Percentiles rank a stretch among this genome's conserved stretches.
Conservation (phyloP, 225 moss, liverwort and hornwort species). For the Anthoceros angustus region DNA sequence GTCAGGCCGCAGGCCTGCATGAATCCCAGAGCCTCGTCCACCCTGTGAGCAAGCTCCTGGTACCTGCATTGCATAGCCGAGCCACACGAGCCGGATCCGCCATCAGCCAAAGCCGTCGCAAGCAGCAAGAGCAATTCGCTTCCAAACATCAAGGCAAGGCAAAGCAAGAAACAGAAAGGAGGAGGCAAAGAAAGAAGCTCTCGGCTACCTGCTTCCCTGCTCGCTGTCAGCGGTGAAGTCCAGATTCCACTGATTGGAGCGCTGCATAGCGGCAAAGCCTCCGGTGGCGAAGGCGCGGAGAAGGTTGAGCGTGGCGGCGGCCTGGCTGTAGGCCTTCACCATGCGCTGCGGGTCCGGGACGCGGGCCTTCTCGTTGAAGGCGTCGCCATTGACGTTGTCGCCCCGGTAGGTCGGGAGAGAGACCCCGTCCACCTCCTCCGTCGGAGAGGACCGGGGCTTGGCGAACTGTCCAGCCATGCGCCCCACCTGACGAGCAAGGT, state of each 20-base stretch:
- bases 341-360: conserved; percentile 33
- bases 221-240: conserved; percentile 33
- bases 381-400: conserved; percentile 36
- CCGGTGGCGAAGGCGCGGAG: conserved; percentile 46
- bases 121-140: neutral
- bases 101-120: neutral
- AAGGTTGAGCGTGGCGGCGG: conserved; percentile 40
- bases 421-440: conserved; percentile 33
- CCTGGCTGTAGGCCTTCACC: conserved; percentile 37
- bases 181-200: neutral
- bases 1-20: conserved; percentile 42
- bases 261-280: conserved; percentile 49
- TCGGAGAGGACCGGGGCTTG: conserved; percentile 30
- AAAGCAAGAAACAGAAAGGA: neutral
- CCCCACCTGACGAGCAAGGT: conserved; percentile 21
- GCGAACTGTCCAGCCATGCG: conserved; percentile 57
- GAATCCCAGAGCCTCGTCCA: conserved; percentile 45
- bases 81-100: neutral
- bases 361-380: conserved; percentile 19
- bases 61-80: conserved; percentile 12
- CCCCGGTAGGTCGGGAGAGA: conserved; percentile 30
- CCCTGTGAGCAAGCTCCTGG: conserved; percentile 33
- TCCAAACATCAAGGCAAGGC: neutral
- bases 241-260: conserved; percentile 40
- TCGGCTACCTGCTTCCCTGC: conserved; percentile 31